Evolutionary conservation across 2,329 filamentous ascomycete species (phyloP), one percentile per base, ranked within the genome.

Genomic region (Lachnellula suecica): DNA sequence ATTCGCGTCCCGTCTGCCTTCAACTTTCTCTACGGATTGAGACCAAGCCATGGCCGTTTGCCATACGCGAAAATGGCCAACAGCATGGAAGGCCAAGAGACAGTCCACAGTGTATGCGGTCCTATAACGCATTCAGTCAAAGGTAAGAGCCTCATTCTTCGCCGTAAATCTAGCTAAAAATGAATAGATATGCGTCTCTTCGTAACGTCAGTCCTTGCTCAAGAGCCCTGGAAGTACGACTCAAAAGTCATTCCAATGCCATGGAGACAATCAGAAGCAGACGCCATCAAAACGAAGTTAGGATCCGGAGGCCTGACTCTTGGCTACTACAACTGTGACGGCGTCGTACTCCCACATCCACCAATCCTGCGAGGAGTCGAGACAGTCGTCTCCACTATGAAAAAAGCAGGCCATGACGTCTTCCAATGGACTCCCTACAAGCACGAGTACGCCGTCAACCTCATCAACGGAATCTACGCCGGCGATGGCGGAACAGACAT

Each of bases 21-120:
- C 54, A 68, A 63, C 49, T 60, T 65, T 44, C 49, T 70, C 1
- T 73, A 71, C 46, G 69, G 69, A 4, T 49, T 73, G 1, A 67
- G 71, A 49, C 70, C 71, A 13, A 59, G 54, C 23, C 61, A 64
- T 52, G 61, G 59, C 9, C 38, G 63, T 40, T 35, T 65, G 9
- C 61, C 61, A 17, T 65, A 65, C 37, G 73, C 71, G 2, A 60
- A 58, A 17, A 60, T 64, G 55, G 62, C 61, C 11, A 64, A 62
- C 35, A 59, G 71, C 68, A 49, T 70, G 81, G 11, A 61, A 81
- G 11, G 80, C 76, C 63, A 69, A 62, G 48, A 71, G 62, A 56
- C 67, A 54, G 46, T 71, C 58, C 56, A 71, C 63, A 46, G 63
- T 63, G 57, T 69, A 52, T 61, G 68, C 62, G 57, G 66, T 38